Conservation (phyloP, 1,139 yeast genomes). For the Meyerozyma elateridarum region DNA sequence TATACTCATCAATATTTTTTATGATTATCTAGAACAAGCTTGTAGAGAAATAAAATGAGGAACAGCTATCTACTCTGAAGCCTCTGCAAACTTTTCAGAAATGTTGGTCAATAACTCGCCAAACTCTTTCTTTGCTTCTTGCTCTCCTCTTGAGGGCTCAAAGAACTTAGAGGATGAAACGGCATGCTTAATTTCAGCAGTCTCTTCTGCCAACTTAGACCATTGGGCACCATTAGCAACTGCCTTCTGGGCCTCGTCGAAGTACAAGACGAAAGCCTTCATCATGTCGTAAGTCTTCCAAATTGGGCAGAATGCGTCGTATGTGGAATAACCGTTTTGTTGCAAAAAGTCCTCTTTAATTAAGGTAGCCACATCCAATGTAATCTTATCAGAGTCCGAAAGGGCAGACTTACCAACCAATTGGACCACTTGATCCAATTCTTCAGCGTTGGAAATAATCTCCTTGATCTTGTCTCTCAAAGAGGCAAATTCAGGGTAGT, state of each 20-base stretch:
- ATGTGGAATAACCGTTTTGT: conserved; percentile 97
- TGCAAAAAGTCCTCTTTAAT: conserved; percentile 97
- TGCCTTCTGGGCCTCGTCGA: conserved; percentile 97
- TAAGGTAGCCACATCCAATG: conserved; percentile 85
- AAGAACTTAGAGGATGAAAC: conserved; percentile 94
- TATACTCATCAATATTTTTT: too few relatives aligned
- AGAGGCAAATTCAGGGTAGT: conserved; percentile 86
- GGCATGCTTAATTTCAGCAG: conserved; percentile 85
- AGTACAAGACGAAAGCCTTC: conserved; percentile 86
- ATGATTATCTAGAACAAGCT: conserved; percentile 4
- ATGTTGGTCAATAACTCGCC: conserved; percentile 69
- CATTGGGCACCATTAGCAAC: conserved; percentile 91
- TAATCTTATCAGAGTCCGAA: conserved; percentile 93
- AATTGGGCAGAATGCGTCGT: conserved; percentile 98
- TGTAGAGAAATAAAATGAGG: conserved; percentile 8
- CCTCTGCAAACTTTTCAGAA: conserved; percentile 91
- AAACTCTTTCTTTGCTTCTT: conserved; percentile 69
- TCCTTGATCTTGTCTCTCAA: conserved; percentile 91
- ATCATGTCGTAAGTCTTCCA: conserved; percentile 99
- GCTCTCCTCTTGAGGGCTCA: conserved; percentile 90
- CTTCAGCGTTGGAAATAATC: conserved; percentile 94
- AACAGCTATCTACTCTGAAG: conserved; percentile 60
- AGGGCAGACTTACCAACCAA: conserved; percentile 97
- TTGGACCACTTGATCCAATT: conserved; percentile 97
- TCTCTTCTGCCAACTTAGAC: conserved; percentile 85